Evolutionary conservation across 2,329 filamentous ascomycete genomes (phyloP).

Genomic region (Xylariaceae sp.): DNA sequence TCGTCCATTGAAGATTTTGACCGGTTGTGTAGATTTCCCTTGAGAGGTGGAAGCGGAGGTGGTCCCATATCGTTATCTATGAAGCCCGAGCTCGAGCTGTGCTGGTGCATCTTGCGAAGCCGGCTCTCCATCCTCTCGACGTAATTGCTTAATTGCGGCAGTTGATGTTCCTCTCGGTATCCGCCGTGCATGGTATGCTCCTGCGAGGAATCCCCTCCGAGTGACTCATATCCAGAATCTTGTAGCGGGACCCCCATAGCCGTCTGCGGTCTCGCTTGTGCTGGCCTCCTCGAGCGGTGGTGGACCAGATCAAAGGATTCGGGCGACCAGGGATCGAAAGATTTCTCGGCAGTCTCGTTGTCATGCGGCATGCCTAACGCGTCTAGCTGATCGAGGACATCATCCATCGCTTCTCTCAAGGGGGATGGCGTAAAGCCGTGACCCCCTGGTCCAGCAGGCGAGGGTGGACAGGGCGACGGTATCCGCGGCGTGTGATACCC

Average conservation of each 20-base stretch:
- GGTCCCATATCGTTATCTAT: slow-evolving; percentile 28
- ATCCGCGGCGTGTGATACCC: slow-evolving; percentile 48
- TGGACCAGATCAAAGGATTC: slow-evolving; percentile 66
- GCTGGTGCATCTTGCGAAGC: slow-evolving; percentile 62
- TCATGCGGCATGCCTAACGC: slow-evolving; percentile 65
- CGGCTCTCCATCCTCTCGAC: slow-evolving; percentile 87
- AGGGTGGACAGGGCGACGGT: slow-evolving; percentile 59
- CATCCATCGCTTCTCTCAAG: slow-evolving; percentile 90
- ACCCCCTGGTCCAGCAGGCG: slow-evolving; percentile 53
- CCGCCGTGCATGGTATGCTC: slow-evolving; percentile 35
- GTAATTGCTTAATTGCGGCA: slow-evolving; percentile 74
- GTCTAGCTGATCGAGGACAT: slow-evolving; percentile 90
- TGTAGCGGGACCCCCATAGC: slow-evolving; percentile 61
- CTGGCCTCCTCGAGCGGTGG: slow-evolving; percentile 30
- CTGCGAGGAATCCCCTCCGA: slow-evolving; percentile 46
- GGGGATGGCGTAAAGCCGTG: slow-evolving; percentile 80
- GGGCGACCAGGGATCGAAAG: slow-evolving; percentile 77
- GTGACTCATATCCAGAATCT: slow-evolving; percentile 56
- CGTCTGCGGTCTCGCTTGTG: slow-evolving; percentile 53
- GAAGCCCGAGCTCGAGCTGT: slow-evolving; percentile 36
- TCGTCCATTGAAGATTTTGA: slow-evolving; percentile 53
- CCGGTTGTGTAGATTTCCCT: slow-evolving; percentile 41
- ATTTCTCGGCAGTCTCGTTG: slow-evolving; percentile 46
- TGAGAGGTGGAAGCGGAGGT: slow-evolving; percentile 33
- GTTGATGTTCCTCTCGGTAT: slow-evolving; percentile 43